Conservation (phyloP, 805 yeast genomes). For the Nakazawaea wickerhamii region DNA sequence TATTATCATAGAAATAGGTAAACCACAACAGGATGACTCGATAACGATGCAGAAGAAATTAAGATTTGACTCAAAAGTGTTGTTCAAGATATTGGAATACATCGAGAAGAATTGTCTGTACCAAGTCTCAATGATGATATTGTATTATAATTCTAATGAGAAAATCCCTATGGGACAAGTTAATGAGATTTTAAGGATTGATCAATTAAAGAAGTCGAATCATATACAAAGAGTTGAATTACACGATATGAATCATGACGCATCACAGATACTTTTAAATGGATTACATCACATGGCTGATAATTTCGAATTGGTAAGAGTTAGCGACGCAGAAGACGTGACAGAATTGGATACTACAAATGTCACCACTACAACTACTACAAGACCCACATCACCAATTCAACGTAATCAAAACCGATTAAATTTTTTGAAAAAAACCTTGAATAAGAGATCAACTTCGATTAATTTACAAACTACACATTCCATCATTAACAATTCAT, state of each 20-base stretch:
- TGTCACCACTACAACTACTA: not conserved
- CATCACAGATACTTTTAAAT: not conserved
- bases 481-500: not conserved
- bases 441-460: not conserved
- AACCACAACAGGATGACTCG: constrained; percentile 19
- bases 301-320: not conserved
- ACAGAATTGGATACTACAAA: not conserved
- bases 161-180: not conserved
- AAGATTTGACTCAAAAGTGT: constrained; percentile 16
- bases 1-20: constrained; percentile 49
- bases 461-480: not conserved
- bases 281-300: not conserved
- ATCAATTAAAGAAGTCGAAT: not conserved
- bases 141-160: constrained; percentile 8
- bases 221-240: not conserved
- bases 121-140: constrained; percentile 15
- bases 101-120: constrained; percentile 14
- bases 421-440: not conserved
- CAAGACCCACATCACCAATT: not conserved
- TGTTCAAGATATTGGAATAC: constrained; percentile 19
- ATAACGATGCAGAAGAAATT: constrained; percentile 9
- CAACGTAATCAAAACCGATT: not conserved
- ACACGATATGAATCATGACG: not conserved
- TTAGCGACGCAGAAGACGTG: not conserved
- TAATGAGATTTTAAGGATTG: not conserved